Percentiles rank a stretch among this genome's conserved stretches.
These are phyloP conservation scores for Teunomyces funiuensis DNA, from an alignment of 805 yeast species.

Conservation along the genomic window DNA sequence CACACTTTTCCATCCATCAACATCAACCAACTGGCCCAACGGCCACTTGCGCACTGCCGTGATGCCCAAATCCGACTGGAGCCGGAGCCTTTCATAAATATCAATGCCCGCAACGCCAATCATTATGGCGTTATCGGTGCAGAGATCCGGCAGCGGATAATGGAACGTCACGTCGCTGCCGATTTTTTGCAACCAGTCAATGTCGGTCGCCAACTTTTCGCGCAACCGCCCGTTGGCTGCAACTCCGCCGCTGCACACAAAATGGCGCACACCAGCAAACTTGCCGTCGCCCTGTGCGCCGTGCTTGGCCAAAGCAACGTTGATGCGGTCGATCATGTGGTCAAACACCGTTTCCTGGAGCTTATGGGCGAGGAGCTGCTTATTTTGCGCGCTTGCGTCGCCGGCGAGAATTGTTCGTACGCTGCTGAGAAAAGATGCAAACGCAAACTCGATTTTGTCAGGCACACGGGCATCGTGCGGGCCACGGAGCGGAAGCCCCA, in stretches of 20 bases:
- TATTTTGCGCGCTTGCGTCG: conserved; percentile 47
- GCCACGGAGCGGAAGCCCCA: conserved; percentile 33
- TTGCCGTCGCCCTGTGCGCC: conserved; percentile 36
- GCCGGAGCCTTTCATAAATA: conserved; percentile 55
- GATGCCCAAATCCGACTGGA: conserved; percentile 51
- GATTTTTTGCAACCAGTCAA: conserved; percentile 8
- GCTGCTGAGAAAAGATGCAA: conserved; percentile 70
- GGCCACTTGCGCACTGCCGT: conserved; percentile 87
- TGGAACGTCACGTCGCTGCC: conserved; percentile 36
- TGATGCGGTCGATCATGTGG: conserved; percentile 68
- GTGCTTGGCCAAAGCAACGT: conserved; percentile 45
- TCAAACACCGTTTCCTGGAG: conserved; percentile 67
- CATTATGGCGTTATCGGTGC: conserved; percentile 97
- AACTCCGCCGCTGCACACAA: conserved; percentile 94
- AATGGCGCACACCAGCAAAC: conserved; percentile 45
- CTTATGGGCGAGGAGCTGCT: conserved; percentile 52
- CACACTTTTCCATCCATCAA: conserved; percentile 52
- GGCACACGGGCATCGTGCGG: conserved; percentile 31
- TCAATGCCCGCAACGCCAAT: conserved; percentile 98
- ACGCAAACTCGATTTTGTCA: conserved; percentile 53
- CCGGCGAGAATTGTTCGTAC: conserved; percentile 39
- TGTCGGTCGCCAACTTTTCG: conserved; percentile 39
- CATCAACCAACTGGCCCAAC: conserved; percentile 46
- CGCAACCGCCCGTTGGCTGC: conserved; percentile 70
- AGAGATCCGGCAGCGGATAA: conserved; percentile 69